phyloP scores from a whole-genome alignment of 78 protist genomes.

The Mastigamoeba balamuthi region DNA sequence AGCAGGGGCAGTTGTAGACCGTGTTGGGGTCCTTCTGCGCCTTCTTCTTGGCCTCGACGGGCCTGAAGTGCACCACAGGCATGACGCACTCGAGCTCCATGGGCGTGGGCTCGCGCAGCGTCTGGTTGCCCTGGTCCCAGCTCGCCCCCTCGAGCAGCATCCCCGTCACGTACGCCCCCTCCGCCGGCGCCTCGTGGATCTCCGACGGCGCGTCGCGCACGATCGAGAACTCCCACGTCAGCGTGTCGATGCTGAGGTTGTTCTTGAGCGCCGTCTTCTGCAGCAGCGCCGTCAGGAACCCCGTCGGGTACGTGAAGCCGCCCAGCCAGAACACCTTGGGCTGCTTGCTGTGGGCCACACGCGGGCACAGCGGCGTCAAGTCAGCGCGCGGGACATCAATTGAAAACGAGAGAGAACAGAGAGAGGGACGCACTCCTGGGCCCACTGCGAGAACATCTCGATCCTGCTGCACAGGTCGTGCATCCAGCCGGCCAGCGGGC shows the following conservation, averaged over 20 bases:
- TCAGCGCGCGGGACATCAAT: too few species aligned
- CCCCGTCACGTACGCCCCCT: conserved; percentile 69
- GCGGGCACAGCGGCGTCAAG: too few species aligned
- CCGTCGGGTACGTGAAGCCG: conserved; percentile 85
- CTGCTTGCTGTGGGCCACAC: too few species aligned
- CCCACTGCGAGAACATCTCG: conserved; percentile 43
- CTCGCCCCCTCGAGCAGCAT: conserved; percentile 75
- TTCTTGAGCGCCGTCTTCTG: conserved; percentile 52
- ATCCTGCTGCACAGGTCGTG: conserved; percentile 57
- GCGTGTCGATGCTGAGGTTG: conserved; percentile 56
- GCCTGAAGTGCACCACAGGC: conserved; percentile 76
- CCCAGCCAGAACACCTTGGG: conserved; percentile 73
- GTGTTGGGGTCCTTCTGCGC: conserved; percentile 3
- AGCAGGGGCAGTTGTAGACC: conserved; percentile 57
- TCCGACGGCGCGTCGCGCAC: not conserved
- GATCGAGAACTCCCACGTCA: conserved; percentile 62
- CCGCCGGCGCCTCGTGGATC: conserved; percentile 31
- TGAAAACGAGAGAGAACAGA: too few species aligned
- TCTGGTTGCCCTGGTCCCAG: conserved; percentile 30
- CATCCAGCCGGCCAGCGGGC: conserved; percentile 73
- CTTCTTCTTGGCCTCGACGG: conserved; percentile 44
- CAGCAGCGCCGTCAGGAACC: conserved; percentile 79
- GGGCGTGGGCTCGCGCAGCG: conserved; percentile 65
- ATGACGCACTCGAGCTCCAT: conserved; percentile 61
- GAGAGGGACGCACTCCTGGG: too few species aligned